Conservation (phyloP, 2,329 filamentous ascomycete genomes). For the Dissoconium aciculare region DNA sequence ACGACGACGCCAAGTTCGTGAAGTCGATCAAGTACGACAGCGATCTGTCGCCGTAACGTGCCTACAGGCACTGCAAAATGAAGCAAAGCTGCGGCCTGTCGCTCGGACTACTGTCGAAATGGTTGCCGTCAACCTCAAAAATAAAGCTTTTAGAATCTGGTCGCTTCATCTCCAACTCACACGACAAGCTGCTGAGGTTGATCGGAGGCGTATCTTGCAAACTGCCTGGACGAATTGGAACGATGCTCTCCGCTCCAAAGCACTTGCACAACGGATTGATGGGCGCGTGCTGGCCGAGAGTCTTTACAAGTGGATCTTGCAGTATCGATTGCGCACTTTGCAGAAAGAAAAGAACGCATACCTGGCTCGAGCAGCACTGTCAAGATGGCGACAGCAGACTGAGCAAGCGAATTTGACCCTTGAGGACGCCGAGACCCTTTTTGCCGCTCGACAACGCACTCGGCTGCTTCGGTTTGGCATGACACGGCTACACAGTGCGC, state of each 20-base stretch:
- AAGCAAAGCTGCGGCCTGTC: constrained; percentile 30
- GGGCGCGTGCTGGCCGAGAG: constrained; percentile 40
- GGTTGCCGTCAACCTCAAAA: constrained; percentile 32
- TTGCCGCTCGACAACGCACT: constrained; percentile 16
- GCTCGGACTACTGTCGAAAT: constrained; percentile 30
- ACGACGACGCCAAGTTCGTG: no score
- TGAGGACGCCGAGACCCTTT: constrained; percentile 11
- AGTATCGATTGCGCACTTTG: constrained; percentile 30
- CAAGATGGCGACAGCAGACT: constrained; percentile 7
- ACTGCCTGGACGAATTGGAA: constrained; percentile 50
- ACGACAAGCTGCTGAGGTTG: constrained; percentile 33
- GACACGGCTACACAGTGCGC: constrained; percentile 16
- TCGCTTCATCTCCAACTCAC: constrained; percentile 24
- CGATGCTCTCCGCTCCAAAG: constrained; percentile 40
- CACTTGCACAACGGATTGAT: constrained; percentile 38
- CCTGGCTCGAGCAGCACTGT: constrained; percentile 12
- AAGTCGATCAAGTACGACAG: no score
- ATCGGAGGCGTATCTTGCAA: constrained; percentile 38
- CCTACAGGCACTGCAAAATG: constrained; percentile 23
- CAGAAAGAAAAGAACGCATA: constrained; percentile 22
- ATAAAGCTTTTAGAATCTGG: constrained; percentile 37
- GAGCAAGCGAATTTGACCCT: constrained; percentile 9
- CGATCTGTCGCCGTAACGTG: constrained; percentile 7
- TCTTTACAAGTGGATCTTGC: constrained; percentile 48
- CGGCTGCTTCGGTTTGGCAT: constrained; percentile 17